These are phyloP conservation scores for Blastomyces emzantsi DNA, from an alignment of 2,329 filamentous ascomycete genomes.

Conservation along the genomic window DNA sequence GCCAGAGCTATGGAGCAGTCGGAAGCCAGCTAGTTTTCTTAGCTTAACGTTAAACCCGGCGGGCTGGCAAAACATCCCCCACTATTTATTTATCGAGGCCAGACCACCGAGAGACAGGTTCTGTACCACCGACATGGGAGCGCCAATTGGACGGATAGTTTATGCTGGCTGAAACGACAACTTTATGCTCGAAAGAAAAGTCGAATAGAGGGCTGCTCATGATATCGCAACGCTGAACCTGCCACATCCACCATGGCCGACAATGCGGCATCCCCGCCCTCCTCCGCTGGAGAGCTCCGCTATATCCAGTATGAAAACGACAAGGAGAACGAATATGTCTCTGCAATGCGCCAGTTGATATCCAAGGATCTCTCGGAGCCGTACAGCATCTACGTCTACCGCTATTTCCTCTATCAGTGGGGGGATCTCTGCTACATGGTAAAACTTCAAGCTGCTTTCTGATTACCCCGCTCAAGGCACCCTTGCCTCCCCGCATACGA, in stretches of 20 bases:
- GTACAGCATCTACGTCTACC: conserved; percentile 98
- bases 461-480: background rate
- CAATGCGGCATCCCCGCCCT: conserved; percentile 2
- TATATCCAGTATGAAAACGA: conserved; percentile 53
- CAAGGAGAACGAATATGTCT: conserved; percentile 60
- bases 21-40: background rate
- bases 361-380: conserved; percentile 95
- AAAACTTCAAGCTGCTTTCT: conserved; percentile 14
- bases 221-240: background rate
- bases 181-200: background rate
- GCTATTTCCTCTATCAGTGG: conserved; percentile 98
- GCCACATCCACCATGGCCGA: conserved; percentile 4
- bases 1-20: background rate
- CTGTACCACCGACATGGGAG: background rate
- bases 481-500: background rate
- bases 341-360: conserved; percentile 83
- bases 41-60: no score
- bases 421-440: conserved; percentile 95
- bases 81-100: no score
- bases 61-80: background rate
- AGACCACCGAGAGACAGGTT: background rate
- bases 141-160: background rate
- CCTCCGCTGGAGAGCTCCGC: conserved; percentile 25
- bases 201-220: background rate
- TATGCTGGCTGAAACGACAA: background rate